Evolutionary conservation across 2,329 filamentous ascomycete genomes (phyloP).

Genomic region (Cladosporium sp.): DNA sequence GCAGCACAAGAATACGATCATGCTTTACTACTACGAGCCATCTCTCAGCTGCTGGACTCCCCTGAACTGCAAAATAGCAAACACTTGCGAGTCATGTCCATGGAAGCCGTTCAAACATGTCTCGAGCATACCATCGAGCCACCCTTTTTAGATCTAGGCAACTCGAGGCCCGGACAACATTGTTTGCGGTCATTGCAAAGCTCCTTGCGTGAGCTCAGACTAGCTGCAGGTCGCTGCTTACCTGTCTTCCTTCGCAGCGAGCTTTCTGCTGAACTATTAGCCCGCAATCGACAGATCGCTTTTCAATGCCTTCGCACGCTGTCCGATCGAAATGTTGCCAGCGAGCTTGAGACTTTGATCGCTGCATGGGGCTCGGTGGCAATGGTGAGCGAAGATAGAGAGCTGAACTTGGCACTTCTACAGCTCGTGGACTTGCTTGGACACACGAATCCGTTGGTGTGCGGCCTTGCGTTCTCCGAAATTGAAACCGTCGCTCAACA

Average conservation of each 20-base stretch:
- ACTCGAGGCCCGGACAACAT: conserved; percentile 69
- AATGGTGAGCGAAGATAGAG: conserved; percentile 68
- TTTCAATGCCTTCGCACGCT: conserved; percentile 69
- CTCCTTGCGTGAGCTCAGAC: conserved; percentile 77
- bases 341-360: conserved; percentile 78
- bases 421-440: conserved; percentile 84
- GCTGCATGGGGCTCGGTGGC: conserved; percentile 84
- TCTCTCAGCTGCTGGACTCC: conserved; percentile 32
- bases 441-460: conserved; percentile 73
- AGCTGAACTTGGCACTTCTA: conserved; percentile 80
- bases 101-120: conserved; percentile 66
- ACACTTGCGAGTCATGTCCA: conserved; percentile 64
- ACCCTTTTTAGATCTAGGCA: conserved; percentile 62
- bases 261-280: conserved; percentile 45
- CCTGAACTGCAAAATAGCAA: conserved; percentile 46
- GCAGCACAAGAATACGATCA: conserved; percentile 15
- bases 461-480: conserved; percentile 78
- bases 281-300: conserved; percentile 64
- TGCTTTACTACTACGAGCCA: conserved; percentile 8
- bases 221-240: conserved; percentile 63
- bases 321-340: conserved; percentile 63
- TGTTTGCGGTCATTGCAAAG: conserved; percentile 78
- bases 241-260: conserved; percentile 58
- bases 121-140: conserved; percentile 61
- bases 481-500: conserved; percentile 67